Evolutionary conservation across 2,329 filamentous ascomycete species (phyloP).

Genomic region (Aspergillus sp.): DNA sequence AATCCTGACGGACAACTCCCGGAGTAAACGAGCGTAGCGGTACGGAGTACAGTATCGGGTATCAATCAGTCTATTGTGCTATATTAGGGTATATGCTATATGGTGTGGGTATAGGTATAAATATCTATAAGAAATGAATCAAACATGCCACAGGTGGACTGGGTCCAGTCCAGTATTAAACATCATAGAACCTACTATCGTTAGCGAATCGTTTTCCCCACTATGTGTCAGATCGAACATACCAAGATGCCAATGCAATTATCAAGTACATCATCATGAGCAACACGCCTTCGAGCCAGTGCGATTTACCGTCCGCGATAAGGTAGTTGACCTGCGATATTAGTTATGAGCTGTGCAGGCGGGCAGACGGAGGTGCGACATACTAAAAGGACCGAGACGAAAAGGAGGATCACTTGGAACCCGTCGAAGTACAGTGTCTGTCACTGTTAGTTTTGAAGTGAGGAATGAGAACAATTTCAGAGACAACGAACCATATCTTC

Average conservation of each 20-base stretch:
- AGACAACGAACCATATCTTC: slow-evolving; percentile 47
- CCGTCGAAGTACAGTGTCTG: slow-evolving; percentile 71
- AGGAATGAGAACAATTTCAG: too few species aligned
- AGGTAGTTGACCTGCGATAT: slow-evolving; percentile 52
- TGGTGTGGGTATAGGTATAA: too few species aligned
- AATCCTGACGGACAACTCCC: too few species aligned
- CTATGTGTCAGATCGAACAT: slow-evolving; percentile 8
- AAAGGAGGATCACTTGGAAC: slow-evolving; percentile 69
- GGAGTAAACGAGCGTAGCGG: too few species aligned
- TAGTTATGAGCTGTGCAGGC: slow-evolving; percentile 3
- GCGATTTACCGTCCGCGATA: slow-evolving; percentile 54
- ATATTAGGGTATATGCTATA: too few species aligned
- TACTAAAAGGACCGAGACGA: slow-evolving; percentile 47
- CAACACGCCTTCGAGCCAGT: slow-evolving; percentile 56
- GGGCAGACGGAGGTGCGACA: slow-evolving; percentile 2
- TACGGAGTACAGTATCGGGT: too few species aligned
- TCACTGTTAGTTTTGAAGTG: slow-evolving; percentile 7
- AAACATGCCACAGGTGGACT: too few species aligned
- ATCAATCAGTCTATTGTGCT: too few species aligned
- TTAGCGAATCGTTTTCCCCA: slow-evolving; percentile 1
- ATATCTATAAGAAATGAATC: too few species aligned
- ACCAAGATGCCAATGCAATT: slow-evolving; percentile 56
- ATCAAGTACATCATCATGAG: slow-evolving; percentile 56
- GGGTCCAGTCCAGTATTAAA: background rate
- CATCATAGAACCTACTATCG: slow-evolving; percentile 9